These are phyloP conservation scores for Sclerotinia minor DNA, from an alignment of 2,329 filamentous ascomycete genomes.

Conservation along the genomic window DNA sequence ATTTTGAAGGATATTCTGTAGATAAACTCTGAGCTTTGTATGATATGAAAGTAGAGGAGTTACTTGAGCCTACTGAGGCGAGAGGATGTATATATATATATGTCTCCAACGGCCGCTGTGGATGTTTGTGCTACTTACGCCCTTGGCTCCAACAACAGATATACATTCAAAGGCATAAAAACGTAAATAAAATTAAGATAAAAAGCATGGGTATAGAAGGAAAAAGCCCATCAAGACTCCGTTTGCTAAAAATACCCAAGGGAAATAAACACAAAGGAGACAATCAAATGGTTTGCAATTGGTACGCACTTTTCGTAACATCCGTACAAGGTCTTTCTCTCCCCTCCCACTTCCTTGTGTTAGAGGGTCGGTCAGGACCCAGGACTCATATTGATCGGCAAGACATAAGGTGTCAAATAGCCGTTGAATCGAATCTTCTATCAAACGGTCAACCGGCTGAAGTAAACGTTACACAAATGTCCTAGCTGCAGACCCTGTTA, in stretches of 20 bases:
- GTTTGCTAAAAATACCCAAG: not conserved
- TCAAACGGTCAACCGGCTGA: not conserved
- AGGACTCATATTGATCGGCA: not conserved
- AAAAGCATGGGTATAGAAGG: not conserved
- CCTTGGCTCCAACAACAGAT: not conserved
- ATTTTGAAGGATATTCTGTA: not conserved
- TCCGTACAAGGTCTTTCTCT: not conserved
- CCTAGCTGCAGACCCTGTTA: too few species aligned
- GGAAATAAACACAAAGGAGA: not conserved
- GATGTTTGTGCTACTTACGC: too few species aligned
- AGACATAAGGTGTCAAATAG: not conserved
- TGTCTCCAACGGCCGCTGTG: not conserved
- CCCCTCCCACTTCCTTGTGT: not conserved
- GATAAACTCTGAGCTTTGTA: not conserved
- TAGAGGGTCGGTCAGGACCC: too few species aligned
- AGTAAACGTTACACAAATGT: not conserved
- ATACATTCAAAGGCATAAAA: not conserved
- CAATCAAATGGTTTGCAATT: not conserved
- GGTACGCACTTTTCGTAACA: too few species aligned
- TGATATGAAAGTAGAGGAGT: not conserved
- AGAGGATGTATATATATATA: too few species aligned
- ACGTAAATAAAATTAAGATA: not conserved
- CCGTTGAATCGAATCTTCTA: not conserved
- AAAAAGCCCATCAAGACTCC: not conserved
- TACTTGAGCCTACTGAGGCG: not conserved